phyloP scores from a whole-genome alignment of 2,329 filamentous ascomycete species.

The Mycogone perniciosa region DNA sequence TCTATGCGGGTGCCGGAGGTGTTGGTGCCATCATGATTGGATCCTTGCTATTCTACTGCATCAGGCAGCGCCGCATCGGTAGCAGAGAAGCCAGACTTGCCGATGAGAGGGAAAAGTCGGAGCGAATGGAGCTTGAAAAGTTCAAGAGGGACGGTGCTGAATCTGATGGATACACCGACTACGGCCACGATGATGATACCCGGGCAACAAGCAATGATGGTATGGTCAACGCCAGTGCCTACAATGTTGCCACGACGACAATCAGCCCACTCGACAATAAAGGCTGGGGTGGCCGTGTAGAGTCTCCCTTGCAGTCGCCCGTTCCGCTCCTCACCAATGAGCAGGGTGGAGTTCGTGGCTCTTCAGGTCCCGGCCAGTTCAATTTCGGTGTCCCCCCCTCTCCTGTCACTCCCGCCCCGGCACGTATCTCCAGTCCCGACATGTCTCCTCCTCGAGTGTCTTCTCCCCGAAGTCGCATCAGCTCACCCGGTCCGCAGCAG shows the following conservation, averaged over 20 bases:
- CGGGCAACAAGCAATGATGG: slow-evolving; percentile 12
- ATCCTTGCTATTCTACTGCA: slow-evolving; percentile 45
- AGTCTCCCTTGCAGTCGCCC: slow-evolving; percentile 6
- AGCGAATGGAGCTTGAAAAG: slow-evolving; percentile 45
- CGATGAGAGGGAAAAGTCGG: slow-evolving; percentile 37
- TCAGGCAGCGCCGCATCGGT: slow-evolving; percentile 48
- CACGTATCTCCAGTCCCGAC: slow-evolving; percentile 4
- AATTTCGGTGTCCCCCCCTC: slow-evolving; percentile 5
- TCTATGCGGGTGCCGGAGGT: slow-evolving; percentile 43
- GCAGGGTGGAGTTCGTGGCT: slow-evolving; percentile 10
- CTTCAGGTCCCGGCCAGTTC: background rate
- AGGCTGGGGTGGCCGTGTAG: slow-evolving; percentile 12
- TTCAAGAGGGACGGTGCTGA: slow-evolving; percentile 43
- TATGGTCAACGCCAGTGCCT: slow-evolving; percentile 13
- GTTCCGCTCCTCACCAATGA: slow-evolving; percentile 9
- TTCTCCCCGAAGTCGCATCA: slow-evolving; percentile 6
- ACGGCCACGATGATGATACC: slow-evolving; percentile 19
- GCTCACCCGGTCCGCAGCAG: slow-evolving; percentile 13
- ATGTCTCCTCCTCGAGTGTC: slow-evolving; percentile 8
- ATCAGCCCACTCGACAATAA: slow-evolving; percentile 13
- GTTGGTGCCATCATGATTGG: slow-evolving; percentile 37
- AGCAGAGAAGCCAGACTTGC: slow-evolving; percentile 44
- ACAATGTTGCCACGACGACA: slow-evolving; percentile 14
- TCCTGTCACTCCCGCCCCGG: background rate
- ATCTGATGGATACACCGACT: slow-evolving; percentile 38